Evolutionary conservation across 116 monocot genomes (phyloP).

Genomic region (Papilionanthe hybrid): DNA sequence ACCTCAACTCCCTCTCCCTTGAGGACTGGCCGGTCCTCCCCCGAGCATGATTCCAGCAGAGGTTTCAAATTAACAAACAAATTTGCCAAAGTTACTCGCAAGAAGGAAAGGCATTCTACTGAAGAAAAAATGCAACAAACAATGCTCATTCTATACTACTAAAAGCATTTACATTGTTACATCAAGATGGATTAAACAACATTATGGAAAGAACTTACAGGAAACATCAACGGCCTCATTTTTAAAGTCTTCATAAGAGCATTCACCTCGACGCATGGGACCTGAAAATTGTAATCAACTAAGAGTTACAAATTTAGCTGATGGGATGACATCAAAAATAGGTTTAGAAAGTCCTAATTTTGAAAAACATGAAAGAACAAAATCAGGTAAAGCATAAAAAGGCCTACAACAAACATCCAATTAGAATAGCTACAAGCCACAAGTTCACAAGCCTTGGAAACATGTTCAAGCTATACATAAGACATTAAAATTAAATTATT

Average conservation of each 20-base stretch:
- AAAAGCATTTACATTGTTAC: neutral
- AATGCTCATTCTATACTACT: neutral
- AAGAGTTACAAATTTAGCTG: neutral
- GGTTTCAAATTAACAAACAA: neutral
- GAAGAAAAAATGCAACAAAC: neutral
- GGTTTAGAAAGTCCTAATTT: neutral
- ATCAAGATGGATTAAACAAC: neutral
- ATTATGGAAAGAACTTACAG: conserved; percentile 40
- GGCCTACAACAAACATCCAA: neutral
- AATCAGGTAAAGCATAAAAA: neutral
- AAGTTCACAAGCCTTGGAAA: neutral
- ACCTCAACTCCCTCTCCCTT: too few relatives aligned
- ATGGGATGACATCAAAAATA: neutral
- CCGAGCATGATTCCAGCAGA: neutral
- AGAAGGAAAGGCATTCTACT: neutral
- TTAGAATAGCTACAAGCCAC: neutral
- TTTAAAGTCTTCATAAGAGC: conserved; percentile 89
- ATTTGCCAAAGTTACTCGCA: neutral
- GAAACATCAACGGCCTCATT: conserved; percentile 88
- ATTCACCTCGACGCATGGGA: conserved; percentile 93
- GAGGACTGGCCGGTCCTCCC: too few relatives aligned
- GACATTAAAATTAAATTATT: neutral
- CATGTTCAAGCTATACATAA: neutral
- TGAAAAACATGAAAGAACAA: neutral
- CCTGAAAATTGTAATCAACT: conserved; percentile 36